Evolutionary conservation across 2,329 filamentous ascomycete species (phyloP), one percentile per base, ranked within the genome.

Genomic region (Orbilia oligospora): DNA sequence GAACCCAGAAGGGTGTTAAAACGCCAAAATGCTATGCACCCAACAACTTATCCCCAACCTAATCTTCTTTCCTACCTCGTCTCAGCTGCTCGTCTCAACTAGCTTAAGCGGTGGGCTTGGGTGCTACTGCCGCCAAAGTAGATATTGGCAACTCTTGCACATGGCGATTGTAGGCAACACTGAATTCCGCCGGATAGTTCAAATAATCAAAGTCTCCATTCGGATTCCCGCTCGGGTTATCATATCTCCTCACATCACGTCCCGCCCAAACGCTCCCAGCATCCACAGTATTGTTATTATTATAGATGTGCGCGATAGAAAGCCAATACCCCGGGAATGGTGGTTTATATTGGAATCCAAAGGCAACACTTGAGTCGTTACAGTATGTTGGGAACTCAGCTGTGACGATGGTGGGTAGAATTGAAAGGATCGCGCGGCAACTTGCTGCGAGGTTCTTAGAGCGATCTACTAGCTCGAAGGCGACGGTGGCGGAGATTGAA

Each of bases 131-230:
- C 44, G 46, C 55, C 44, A 20, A 18, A 36, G 70, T 75, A 5
- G 53, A 61, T 22, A 55, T 38, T 27, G 71, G 64, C 46, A 67
- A 41, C 14, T 38, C 22, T 49, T 77, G 73, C 20, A 67, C 46
- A 41, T 71, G 53, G 41, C 67, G 49, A 30, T 77, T 77, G 61
- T 77, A 77, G 27, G 18, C 73, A 22, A 77, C 66, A 4, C 22
- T 55, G 44, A 77, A 77, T 1, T 48, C 41, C 1, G 61, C 27
- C 30, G 73, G 67, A 14, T 20, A 58, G 22, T 77, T 77, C 73
- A 77, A 67, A 77, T 71, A 77, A 51, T 77, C 66, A 46, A 63
- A 77, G 55, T 77, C 58, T 10, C 73, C 73, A 27, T 71, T 77
- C 41, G 73, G 73, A 30, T 71, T 77, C 10, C 66, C 58, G 33